Evolutionary conservation across 2,329 filamentous ascomycete genomes (phyloP), one percentile per base, ranked within the genome.

Genomic region (Stemphylium vesicarium): DNA sequence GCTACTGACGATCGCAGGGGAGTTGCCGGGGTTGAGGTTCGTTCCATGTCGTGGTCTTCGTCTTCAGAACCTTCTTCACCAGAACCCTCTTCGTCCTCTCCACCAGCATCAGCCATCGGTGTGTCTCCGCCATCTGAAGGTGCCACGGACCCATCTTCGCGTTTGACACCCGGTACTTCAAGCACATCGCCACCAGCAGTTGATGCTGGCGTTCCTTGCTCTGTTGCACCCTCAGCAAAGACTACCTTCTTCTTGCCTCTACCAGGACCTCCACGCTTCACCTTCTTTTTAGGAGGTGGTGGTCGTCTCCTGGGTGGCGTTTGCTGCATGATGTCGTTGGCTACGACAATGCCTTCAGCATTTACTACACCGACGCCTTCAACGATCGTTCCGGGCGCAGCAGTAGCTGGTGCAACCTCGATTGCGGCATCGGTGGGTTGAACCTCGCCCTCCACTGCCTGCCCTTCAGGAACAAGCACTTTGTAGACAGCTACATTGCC

Each of bases 401-500:
- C 82, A 24, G 75, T 72, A 8, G 77, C 75, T 6, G 74, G 71
- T 22, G 64, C 76, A 38, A 81, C 80, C 38, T 78, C 75, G 42
- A 79, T 74, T 24, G 78, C 72, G 50, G 80, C 79, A 48, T 82
- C 78, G 41, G 81, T 79, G 33, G 82, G 79, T 54, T 91, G 85
- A 45, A 96, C 88, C 71, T 96, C 92, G 52, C 92, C 92, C 60
- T 94, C 90, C 0, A 96, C 84, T 4, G 81, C 80, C 71, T 95
- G 90, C 0, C 92, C 92, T 53, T 94, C 90, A 4, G 87, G 85
- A 4, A 96, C 83, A 16, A 91, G 89, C 7, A 95, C 87, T 67
- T 96, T 91, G 73, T 95, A 92, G 2, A 94, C 88, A 57, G 90
- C 91, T 9, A 91, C 84, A 65, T 94, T 94, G 20, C 93, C 93